Evolutionary conservation across 1,284 basidiomycete species (phyloP).

Genomic region (Lentinus polychrous): DNA sequence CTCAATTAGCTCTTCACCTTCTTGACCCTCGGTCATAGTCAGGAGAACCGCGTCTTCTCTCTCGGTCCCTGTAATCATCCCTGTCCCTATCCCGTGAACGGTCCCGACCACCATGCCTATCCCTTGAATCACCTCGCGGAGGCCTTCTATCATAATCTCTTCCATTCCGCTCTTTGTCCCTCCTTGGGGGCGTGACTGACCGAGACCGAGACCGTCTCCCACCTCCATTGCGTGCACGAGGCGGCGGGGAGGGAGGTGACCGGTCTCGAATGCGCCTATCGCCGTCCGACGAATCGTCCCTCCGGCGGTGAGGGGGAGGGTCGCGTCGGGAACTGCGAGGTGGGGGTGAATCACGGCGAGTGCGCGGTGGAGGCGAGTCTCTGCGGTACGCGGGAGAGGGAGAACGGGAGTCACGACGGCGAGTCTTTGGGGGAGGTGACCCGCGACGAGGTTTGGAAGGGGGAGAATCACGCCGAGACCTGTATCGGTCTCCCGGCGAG

Average conservation of each 20-base stretch:
- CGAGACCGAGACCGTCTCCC: slow-evolving; percentile 19
- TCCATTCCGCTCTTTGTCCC: neutral
- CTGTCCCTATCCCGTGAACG: neutral
- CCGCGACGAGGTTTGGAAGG: slow-evolving; percentile 12
- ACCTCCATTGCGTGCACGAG: slow-evolving; percentile 19
- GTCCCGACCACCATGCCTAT: slow-evolving; percentile 1
- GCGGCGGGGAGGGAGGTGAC: slow-evolving; percentile 22
- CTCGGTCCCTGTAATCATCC: slow-evolving; percentile 1
- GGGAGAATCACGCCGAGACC: neutral
- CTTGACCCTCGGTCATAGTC: neutral
- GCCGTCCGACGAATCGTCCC: slow-evolving; percentile 16
- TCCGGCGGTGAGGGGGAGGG: slow-evolving; percentile 26
- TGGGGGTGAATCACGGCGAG: slow-evolving; percentile 16
- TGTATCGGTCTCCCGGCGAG: neutral
- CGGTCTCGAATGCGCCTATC: slow-evolving; percentile 15
- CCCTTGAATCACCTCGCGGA: slow-evolving; percentile 13
- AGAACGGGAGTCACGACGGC: slow-evolving; percentile 12
- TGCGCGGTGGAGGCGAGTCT: slow-evolving; percentile 13
- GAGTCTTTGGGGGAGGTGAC: slow-evolving; percentile 14
- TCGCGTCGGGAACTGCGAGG: slow-evolving; percentile 20
- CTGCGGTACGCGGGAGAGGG: slow-evolving; percentile 20
- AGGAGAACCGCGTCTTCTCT: neutral
- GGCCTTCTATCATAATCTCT: slow-evolving; percentile 12
- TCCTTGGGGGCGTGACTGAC: slow-evolving; percentile 15
- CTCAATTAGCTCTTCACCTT: neutral